Percentiles rank a stretch among this genome's conserved stretches.
Conservation (phyloP, 768 basidiomycete species). For the Suillus luteus region DNA sequence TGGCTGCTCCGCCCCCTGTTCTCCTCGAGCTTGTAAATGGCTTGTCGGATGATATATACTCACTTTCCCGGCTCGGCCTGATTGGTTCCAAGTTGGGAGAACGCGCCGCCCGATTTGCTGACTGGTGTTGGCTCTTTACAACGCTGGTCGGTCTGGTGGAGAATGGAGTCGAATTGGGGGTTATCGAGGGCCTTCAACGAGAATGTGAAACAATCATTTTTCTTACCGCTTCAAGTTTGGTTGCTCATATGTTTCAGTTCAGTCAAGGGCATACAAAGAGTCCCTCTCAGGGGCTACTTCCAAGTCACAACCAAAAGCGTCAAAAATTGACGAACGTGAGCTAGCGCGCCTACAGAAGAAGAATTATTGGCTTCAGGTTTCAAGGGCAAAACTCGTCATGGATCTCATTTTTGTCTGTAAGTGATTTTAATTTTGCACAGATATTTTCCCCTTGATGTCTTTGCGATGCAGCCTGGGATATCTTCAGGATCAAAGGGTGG, state of each 20-base stretch:
- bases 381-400: constrained; percentile 74
- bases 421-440: constrained; percentile 30
- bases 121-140: constrained; percentile 86
- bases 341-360: constrained; percentile 65
- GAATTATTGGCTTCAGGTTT: constrained; percentile 74
- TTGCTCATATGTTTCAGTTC: constrained; percentile 47
- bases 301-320: constrained; percentile 61
- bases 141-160: constrained; percentile 83
- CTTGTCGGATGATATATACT: constrained; percentile 76
- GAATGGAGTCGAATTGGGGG: constrained; percentile 76
- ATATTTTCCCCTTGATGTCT: constrained; percentile 5
- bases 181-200: constrained; percentile 63
- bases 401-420: constrained; percentile 87
- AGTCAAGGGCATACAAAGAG: constrained; percentile 71
- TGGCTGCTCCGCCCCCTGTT: constrained; percentile 82
- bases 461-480: constrained; percentile 63
- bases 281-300: constrained; percentile 71
- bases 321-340: constrained; percentile 70
- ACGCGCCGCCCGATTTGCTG: constrained; percentile 71
- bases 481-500: constrained; percentile 70
- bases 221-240: neutral
- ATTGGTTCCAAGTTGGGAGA: constrained; percentile 64
- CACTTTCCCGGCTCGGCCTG: constrained; percentile 72
- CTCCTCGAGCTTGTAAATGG: constrained; percentile 77
- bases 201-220: constrained; percentile 47